Evolutionary conservation across 805 yeast species (phyloP).

Genomic region (Martiniozyma abietophila): DNA sequence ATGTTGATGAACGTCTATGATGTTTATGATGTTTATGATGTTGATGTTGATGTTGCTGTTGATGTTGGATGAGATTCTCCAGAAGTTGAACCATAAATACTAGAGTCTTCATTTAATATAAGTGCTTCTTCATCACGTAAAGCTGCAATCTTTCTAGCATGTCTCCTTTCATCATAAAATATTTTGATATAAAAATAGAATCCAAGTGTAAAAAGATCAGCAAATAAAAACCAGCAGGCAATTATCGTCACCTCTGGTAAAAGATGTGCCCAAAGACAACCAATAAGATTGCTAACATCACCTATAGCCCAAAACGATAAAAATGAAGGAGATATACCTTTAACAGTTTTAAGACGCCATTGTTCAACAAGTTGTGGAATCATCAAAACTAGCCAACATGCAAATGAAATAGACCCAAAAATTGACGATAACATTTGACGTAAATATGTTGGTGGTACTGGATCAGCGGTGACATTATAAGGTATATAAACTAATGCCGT

Average conservation of each 20-base stretch:
- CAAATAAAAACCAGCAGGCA: slow-evolving; percentile 70
- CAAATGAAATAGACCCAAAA: slow-evolving; percentile 62
- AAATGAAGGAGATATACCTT: slow-evolving; percentile 65
- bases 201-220: slow-evolving; percentile 54
- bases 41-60: slow-evolving; percentile 1
- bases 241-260: slow-evolving; percentile 61
- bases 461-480: too few species aligned
- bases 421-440: slow-evolving; percentile 47
- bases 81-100: neutral
- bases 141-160: slow-evolving; percentile 9
- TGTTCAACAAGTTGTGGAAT: slow-evolving; percentile 75
- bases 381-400: slow-evolving; percentile 71
- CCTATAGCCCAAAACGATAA: slow-evolving; percentile 64
- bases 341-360: slow-evolving; percentile 67
- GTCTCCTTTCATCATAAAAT: slow-evolving; percentile 29
- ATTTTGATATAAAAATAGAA: slow-evolving; percentile 53
- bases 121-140: slow-evolving; percentile 25
- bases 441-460: slow-evolving; percentile 24
- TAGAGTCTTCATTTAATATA: slow-evolving; percentile 19
- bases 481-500: too few species aligned
- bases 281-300: slow-evolving; percentile 57
- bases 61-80: neutral
- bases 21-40: slow-evolving; percentile 5
- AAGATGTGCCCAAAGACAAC: slow-evolving; percentile 61
- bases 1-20: slow-evolving; percentile 31